phyloP scores from a whole-genome alignment of 2,329 filamentous ascomycete species.

The Monilinia fructigena region DNA sequence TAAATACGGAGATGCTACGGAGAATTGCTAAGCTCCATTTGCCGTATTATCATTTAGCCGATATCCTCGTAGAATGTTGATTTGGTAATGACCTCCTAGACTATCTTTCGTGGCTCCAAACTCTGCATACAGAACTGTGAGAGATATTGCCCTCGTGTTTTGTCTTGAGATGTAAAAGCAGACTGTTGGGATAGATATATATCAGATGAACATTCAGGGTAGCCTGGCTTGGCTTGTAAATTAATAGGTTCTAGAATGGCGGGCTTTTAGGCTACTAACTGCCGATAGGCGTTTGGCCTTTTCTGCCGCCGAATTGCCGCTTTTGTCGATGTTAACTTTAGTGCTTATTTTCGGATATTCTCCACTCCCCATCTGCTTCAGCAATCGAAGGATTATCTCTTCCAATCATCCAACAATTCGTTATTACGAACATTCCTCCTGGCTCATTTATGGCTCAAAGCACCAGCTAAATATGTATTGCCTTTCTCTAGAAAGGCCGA shows the following conservation, averaged over 20 bases:
- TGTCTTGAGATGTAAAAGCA: background rate
- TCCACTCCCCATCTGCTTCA: constrained; percentile 9
- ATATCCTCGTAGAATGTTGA: constrained; percentile 1
- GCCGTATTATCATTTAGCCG: background rate
- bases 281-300: constrained; percentile 11
- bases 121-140: background rate
- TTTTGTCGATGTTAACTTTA: background rate
- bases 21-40: background rate
- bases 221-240: background rate
- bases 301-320: constrained; percentile 8
- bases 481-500: constrained; percentile 5
- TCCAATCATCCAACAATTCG: constrained; percentile 7
- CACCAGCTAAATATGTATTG: background rate
- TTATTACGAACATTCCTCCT: background rate
- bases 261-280: background rate
- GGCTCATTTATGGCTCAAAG: background rate
- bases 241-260: background rate
- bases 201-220: background rate
- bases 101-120: background rate
- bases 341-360: constrained; percentile 11
- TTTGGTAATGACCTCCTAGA: constrained; percentile 4
- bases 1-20: constrained; percentile 15
- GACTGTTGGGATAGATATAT: background rate
- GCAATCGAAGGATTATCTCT: background rate
- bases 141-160: background rate